Evolutionary conservation across 1,284 basidiomycete genomes (phyloP).

Genomic region (Sanghuangporus baumii): DNA sequence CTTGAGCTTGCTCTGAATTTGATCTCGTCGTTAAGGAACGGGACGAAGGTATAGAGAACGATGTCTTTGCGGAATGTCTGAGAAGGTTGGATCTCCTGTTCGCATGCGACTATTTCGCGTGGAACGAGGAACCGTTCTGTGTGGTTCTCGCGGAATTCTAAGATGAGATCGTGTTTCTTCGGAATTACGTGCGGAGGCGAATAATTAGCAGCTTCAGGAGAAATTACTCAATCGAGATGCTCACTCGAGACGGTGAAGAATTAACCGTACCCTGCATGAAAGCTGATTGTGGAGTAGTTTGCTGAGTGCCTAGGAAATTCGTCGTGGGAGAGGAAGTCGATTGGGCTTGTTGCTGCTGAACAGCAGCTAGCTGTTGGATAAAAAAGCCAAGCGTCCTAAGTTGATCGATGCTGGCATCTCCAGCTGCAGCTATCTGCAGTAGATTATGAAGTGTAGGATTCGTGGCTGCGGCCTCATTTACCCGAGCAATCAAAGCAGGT

Average conservation of each 20-base stretch:
- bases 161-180: slow-evolving; percentile 58
- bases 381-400: slow-evolving; percentile 57
- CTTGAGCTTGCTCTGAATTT: not conserved
- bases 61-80: slow-evolving; percentile 6
- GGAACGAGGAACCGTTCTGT: slow-evolving; percentile 62
- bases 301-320: not conserved
- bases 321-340: not conserved
- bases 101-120: slow-evolving; percentile 45
- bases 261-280: slow-evolving; percentile 1
- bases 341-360: not conserved
- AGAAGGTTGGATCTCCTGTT: slow-evolving; percentile 23
- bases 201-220: not conserved
- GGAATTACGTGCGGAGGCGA: slow-evolving; percentile 16
- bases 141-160: slow-evolving; percentile 61
- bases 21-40: slow-evolving; percentile 2
- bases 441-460: slow-evolving; percentile 61
- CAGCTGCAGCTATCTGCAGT: slow-evolving; percentile 53
- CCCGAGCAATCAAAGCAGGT: slow-evolving; percentile 50
- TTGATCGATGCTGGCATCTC: slow-evolving; percentile 54
- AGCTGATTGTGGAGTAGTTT: not conserved
- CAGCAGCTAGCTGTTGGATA: slow-evolving; percentile 47
- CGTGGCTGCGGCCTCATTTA: slow-evolving; percentile 57
- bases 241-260: not conserved
- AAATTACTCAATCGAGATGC: not conserved
- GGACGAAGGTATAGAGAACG: slow-evolving; percentile 12